Conservation (phyloP, 345 rosid genomes). For the Trapa incisa region DNA sequence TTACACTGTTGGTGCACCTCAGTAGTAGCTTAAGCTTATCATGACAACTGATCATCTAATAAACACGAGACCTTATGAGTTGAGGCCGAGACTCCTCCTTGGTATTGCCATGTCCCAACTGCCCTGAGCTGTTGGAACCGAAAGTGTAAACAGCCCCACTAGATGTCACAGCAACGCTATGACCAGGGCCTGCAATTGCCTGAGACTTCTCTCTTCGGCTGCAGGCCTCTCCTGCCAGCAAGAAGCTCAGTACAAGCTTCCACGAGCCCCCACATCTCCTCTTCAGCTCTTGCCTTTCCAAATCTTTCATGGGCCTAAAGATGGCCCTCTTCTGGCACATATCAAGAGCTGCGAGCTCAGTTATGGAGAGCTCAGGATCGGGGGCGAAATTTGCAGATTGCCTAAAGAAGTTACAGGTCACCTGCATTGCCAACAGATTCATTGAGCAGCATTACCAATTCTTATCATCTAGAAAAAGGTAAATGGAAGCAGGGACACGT, state of each 20-base stretch:
- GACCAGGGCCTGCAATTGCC: constrained; percentile 95
- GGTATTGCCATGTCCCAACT: constrained; percentile 77
- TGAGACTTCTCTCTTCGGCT: constrained; percentile 90
- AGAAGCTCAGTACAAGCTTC: constrained; percentile 77
- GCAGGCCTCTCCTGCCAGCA: constrained; percentile 74
- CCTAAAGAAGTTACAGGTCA: constrained; percentile 89
- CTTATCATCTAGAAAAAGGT: constrained; percentile 5
- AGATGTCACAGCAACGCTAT: constrained; percentile 76
- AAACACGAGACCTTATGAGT: constrained; percentile 61
- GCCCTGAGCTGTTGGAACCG: constrained; percentile 78
- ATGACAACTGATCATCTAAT: constrained; percentile 5
- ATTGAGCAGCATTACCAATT: constrained; percentile 53
- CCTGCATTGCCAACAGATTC: constrained; percentile 47
- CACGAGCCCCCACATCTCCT: constrained; percentile 84
- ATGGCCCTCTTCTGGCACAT: constrained; percentile 71
- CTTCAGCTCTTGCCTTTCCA: constrained; percentile 48
- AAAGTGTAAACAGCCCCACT: constrained; percentile 70
- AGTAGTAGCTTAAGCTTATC: not conserved
- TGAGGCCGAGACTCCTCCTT: constrained; percentile 81
- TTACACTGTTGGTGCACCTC: not conserved
- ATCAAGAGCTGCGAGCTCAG: constrained; percentile 97
- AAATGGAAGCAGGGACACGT: constrained; percentile 20
- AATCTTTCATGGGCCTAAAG: constrained; percentile 62
- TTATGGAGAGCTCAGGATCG: constrained; percentile 57
- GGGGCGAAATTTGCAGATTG: constrained; percentile 83